Evolutionary conservation across 345 rosid genomes (phyloP).

Genomic region (Syzygium aqueum): DNA sequence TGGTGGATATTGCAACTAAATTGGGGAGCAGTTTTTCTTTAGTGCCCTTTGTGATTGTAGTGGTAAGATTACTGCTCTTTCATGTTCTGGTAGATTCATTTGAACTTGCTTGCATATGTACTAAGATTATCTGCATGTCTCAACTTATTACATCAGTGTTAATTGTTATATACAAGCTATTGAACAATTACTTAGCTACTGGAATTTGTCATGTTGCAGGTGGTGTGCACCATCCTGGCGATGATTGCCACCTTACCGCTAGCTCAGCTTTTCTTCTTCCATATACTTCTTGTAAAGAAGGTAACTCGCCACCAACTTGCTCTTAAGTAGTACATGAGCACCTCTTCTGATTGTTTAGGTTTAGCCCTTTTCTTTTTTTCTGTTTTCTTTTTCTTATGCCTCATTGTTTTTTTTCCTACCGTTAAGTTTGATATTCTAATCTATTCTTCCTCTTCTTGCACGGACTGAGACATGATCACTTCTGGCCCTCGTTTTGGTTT

Average conservation of each 20-base stretch:
- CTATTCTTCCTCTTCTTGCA: background rate
- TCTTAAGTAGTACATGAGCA: background rate
- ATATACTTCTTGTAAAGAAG: slow-evolving; percentile 89
- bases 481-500: background rate
- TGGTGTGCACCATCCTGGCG: slow-evolving; percentile 74
- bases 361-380: background rate
- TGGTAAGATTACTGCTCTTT: slow-evolving; percentile 40
- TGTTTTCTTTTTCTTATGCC: background rate
- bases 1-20: slow-evolving; percentile 65
- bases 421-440: background rate
- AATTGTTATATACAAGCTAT: background rate
- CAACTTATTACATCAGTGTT: background rate
- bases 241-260: slow-evolving; percentile 93
- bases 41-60: slow-evolving; percentile 78
- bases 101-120: background rate
- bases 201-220: slow-evolving; percentile 33
- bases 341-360: background rate
- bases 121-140: background rate
- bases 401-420: background rate
- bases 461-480: background rate
- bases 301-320: slow-evolving; percentile 9
- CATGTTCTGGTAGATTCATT: background rate
- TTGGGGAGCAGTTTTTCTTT: slow-evolving; percentile 96
- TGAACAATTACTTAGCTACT: background rate
- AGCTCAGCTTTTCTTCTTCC: slow-evolving; percentile 97